These are phyloP conservation scores for Elongisporangium anandrum DNA, from an alignment of 352 stramenopile species.

Conservation along the genomic window DNA sequence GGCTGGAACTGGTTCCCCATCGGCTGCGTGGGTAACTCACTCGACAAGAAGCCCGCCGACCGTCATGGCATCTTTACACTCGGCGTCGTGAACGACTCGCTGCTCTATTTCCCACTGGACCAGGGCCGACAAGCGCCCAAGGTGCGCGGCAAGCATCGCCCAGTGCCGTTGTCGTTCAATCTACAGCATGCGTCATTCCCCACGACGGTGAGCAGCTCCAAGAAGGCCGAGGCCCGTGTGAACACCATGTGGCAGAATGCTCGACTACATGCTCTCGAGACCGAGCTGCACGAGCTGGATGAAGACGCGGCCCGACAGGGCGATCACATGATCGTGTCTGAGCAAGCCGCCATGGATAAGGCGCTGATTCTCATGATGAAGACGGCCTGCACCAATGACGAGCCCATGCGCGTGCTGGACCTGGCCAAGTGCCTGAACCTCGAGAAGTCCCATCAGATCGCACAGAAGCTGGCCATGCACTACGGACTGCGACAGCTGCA, in stretches of 20 bases:
- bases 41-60: constrained; percentile 57
- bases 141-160: constrained; percentile 65
- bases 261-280: constrained; percentile 35
- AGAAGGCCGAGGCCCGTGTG: constrained; percentile 20
- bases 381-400: constrained; percentile 57
- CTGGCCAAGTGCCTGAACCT: constrained; percentile 78
- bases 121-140: constrained; percentile 31
- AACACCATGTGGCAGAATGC: constrained; percentile 74
- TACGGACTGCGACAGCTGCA: constrained; percentile 72
- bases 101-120: constrained; percentile 74
- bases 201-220: constrained; percentile 27
- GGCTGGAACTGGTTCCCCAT: constrained; percentile 75
- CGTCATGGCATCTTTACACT: constrained; percentile 59
- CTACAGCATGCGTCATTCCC: constrained; percentile 56
- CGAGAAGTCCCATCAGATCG: constrained; percentile 82
- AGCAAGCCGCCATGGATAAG: constrained; percentile 84
- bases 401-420: constrained; percentile 63
- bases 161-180: constrained; percentile 61
- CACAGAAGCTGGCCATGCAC: constrained; percentile 76
- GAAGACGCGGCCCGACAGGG: constrained; percentile 5
- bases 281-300: constrained; percentile 4
- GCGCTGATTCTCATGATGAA: constrained; percentile 84
- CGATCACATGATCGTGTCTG: constrained; percentile 38
- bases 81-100: constrained; percentile 63
- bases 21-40: constrained; percentile 51